Evolutionary conservation across 2,329 filamentous ascomycete species (phyloP).

Genomic region (Aspergillus thermomutatus): DNA sequence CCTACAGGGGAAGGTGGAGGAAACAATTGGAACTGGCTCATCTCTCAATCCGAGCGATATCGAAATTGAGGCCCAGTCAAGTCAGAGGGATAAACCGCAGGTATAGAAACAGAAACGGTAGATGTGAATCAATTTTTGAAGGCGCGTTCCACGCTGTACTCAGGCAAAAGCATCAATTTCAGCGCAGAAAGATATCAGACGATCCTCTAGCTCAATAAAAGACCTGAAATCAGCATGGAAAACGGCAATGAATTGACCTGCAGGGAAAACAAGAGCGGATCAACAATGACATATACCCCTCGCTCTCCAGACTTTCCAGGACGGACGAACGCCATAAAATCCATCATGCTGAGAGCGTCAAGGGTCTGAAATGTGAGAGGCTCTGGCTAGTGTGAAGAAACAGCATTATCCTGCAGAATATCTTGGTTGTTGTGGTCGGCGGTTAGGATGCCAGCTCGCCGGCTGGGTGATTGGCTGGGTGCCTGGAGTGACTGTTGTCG

Average conservation of each 20-base stretch:
- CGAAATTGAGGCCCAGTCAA: neutral
- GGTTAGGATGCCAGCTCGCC: constrained; percentile 22
- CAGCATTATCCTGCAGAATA: constrained; percentile 13
- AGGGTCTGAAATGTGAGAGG: constrained; percentile 23
- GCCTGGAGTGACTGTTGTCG: constrained; percentile 10
- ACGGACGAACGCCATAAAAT: constrained; percentile 2
- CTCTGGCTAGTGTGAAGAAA: constrained; percentile 18
- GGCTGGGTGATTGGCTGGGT: constrained; percentile 19
- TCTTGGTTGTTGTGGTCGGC: constrained; percentile 20
- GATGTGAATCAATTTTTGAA: neutral
- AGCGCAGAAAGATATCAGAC: neutral
- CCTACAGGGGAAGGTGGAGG: constrained; percentile 32
- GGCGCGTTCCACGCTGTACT: neutral
- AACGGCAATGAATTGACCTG: neutral
- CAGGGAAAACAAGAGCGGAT: constrained; percentile 1
- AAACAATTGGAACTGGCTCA: constrained; percentile 41
- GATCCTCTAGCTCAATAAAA: neutral
- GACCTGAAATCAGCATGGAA: neutral
- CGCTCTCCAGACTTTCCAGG: constrained; percentile 4
- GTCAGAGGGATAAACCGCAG: no score
- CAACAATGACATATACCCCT: constrained; percentile 8
- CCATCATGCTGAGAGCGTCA: constrained; percentile 9
- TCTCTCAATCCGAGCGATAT: constrained; percentile 10
- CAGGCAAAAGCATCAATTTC: neutral
- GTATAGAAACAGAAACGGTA: neutral